Percentiles rank a stretch among this genome's conserved stretches.
phyloP scores from a whole-genome alignment of 805 yeast genomes.

The Kuraishia ogatae region DNA sequence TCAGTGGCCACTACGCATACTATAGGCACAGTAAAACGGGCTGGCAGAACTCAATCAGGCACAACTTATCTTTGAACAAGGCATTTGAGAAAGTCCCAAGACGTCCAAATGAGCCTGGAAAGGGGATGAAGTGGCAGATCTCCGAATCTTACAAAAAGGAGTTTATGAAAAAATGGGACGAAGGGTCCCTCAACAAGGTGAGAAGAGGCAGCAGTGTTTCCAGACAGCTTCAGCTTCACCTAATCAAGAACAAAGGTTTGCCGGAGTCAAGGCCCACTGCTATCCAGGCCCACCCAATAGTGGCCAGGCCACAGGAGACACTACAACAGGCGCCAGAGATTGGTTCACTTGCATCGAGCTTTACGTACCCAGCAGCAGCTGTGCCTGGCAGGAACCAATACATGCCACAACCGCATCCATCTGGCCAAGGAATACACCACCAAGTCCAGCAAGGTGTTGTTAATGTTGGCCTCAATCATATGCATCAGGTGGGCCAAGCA shows the following conservation, averaged over 20 bases:
- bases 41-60: conserved; percentile 98
- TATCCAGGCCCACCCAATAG: background rate
- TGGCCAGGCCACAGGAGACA: background rate
- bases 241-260: conserved; percentile 46
- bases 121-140: conserved; percentile 99
- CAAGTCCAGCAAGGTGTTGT: background rate
- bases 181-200: conserved; percentile 64
- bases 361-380: background rate
- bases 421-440: background rate
- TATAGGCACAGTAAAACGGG: conserved; percentile 90
- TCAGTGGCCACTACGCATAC: conserved; percentile 78
- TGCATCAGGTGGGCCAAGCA: background rate
- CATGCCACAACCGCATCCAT: background rate
- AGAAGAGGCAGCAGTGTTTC: conserved; percentile 78
- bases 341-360: background rate
- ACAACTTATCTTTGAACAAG: conserved; percentile 86
- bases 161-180: conserved; percentile 69
- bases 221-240: conserved; percentile 69
- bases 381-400: background rate
- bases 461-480: background rate
- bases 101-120: conserved; percentile 93
- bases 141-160: conserved; percentile 78
- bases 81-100: conserved; percentile 98
- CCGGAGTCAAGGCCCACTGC: conserved; percentile 30
- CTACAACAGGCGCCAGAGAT: background rate